phyloP scores from a whole-genome alignment of 1,284 basidiomycete species.

The Exobasidium rhododendri region DNA sequence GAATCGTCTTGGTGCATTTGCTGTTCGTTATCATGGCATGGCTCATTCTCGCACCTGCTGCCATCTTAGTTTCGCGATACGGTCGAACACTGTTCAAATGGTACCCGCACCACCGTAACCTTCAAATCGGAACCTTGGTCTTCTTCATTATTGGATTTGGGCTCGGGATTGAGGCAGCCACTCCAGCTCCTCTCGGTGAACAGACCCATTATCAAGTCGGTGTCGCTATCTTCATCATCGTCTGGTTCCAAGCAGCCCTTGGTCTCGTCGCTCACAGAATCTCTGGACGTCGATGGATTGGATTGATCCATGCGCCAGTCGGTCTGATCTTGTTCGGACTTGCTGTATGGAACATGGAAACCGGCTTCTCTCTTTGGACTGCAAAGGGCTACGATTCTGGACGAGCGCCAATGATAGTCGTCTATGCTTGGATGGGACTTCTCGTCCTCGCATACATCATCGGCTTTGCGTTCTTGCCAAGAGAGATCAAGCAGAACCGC shows the following conservation, averaged over 20 bases:
- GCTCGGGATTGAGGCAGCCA: constrained; percentile 61
- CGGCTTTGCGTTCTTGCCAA: constrained; percentile 28
- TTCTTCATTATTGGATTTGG: constrained; percentile 25
- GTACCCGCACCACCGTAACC: constrained; percentile 62
- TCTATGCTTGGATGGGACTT: constrained; percentile 34
- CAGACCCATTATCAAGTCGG: constrained; percentile 58
- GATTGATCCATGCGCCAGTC: constrained; percentile 28
- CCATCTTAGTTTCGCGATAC: constrained; percentile 64
- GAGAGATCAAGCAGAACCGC: constrained; percentile 12
- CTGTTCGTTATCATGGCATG: constrained; percentile 59
- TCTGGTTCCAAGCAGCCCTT: constrained; percentile 62
- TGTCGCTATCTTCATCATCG: constrained; percentile 64
- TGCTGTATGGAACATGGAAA: constrained; percentile 28
- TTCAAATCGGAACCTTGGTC: constrained; percentile 59
- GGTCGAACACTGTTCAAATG: constrained; percentile 63
- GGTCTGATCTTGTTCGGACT: constrained; percentile 26
- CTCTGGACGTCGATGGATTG: constrained; percentile 50
- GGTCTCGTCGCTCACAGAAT: constrained; percentile 65
- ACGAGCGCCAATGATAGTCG: constrained; percentile 19
- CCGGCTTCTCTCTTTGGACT: constrained; percentile 32
- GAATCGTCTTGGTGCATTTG: constrained; percentile 13
- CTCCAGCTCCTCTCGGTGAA: background rate
- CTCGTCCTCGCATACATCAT: constrained; percentile 28
- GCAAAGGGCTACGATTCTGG: constrained; percentile 21
- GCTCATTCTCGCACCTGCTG: constrained; percentile 63